Conservation (phyloP, 2,329 filamentous ascomycete species). For the Hymenoscyphus fraxineus region DNA sequence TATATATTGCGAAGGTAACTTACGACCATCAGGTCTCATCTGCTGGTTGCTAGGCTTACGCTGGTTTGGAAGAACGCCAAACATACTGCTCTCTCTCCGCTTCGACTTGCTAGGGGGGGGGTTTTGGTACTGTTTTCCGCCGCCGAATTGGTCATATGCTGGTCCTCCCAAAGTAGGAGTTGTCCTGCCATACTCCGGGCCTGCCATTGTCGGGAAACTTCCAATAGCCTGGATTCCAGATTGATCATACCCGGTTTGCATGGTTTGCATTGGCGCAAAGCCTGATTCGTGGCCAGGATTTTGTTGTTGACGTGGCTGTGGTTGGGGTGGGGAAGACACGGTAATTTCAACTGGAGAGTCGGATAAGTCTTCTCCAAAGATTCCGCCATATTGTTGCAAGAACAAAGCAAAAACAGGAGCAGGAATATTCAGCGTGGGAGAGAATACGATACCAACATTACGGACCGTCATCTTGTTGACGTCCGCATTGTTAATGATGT, state of each 20-base stretch:
- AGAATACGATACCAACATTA: conserved; percentile 97
- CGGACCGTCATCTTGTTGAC: conserved; percentile 97
- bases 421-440: conserved; percentile 92
- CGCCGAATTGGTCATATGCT: conserved; percentile 41
- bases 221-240: conserved; percentile 15
- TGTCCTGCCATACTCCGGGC: conserved; percentile 32
- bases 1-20: conserved; percentile 12
- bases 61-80: conserved; percentile 43
- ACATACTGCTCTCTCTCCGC: conserved; percentile 59
- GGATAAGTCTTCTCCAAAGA: conserved; percentile 68
- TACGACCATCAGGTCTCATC: conserved; percentile 31
- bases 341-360: conserved; percentile 47
- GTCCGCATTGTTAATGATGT: conserved; percentile 85
- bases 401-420: conserved; percentile 92
- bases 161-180: conserved; percentile 29
- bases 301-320: conserved; percentile 28
- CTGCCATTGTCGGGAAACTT: conserved; percentile 29
- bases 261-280: conserved; percentile 47
- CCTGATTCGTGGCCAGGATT: conserved; percentile 44
- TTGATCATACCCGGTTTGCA: conserved; percentile 47
- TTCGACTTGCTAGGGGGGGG: conserved; percentile 41
- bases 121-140: conserved; percentile 31
- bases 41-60: conserved; percentile 31
- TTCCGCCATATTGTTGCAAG: conserved; percentile 80
- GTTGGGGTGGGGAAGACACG: conserved; percentile 35